phyloP scores from a whole-genome alignment of 192 early-diverging fungal genomes.

The Fimicolochytrium jonesii region DNA sequence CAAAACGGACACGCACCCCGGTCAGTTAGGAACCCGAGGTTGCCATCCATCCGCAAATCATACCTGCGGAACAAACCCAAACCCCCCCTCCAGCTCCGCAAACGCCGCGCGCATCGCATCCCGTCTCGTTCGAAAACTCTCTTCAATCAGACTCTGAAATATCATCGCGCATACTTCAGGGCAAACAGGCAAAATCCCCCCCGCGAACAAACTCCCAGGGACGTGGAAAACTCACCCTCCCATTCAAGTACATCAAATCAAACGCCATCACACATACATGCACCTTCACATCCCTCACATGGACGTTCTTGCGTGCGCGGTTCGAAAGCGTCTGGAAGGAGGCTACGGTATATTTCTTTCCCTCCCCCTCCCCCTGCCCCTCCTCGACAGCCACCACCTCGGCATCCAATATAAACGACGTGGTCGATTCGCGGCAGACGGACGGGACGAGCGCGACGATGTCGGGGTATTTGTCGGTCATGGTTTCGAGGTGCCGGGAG shows the following conservation, averaged over 20 bases:
- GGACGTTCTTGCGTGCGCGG: conserved; percentile 14
- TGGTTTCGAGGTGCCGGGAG: conserved; percentile 16
- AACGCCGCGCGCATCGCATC: conserved; percentile 9
- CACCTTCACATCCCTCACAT: background rate
- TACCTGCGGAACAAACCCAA: conserved; percentile 21
- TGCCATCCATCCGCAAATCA: too few species aligned
- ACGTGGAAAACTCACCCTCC: background rate
- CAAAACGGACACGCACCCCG: too few species aligned
- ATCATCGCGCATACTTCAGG: too few species aligned
- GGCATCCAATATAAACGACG: conserved; percentile 19
- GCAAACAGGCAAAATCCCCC: too few species aligned
- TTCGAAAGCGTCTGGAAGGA: conserved; percentile 20
- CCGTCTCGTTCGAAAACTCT: conserved; percentile 5
- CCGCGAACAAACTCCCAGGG: background rate
- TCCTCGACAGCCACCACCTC: conserved; percentile 23
- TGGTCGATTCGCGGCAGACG: background rate
- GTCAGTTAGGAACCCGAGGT: too few species aligned
- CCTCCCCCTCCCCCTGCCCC: background rate
- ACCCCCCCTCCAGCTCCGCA: background rate
- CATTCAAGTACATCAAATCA: conserved; percentile 26
- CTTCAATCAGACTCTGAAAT: conserved; percentile 3
- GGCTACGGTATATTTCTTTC: too few species aligned
- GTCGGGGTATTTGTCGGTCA: conserved; percentile 20
- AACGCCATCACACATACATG: conserved; percentile 7
- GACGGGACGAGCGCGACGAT: conserved; percentile 7